Evolutionary conservation across 1,139 yeast genomes (phyloP), one percentile per base, ranked within the genome.

Genomic region (Pneumocystis sp.): DNA sequence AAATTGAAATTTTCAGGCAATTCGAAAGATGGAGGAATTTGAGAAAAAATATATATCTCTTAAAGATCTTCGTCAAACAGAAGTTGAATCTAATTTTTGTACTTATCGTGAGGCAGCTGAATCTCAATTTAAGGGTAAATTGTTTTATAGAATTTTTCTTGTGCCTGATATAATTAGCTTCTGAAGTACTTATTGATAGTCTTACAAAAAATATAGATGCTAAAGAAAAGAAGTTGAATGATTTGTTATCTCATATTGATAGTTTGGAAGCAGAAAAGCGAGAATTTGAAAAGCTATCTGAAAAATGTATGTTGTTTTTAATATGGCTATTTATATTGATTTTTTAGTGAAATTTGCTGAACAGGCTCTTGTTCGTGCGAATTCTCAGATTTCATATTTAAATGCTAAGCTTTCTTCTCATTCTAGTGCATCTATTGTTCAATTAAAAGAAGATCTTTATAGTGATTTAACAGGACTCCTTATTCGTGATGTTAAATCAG

Each of bases 401-500:
- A 40, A 40, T 15, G n/a, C 42, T 5, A 29, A 29, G 15, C n/a
- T 42, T 15, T 60, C 62, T 21, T 60, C 62, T 10, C 44, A 42
- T 12, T 40, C 62, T 60, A 42, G 25, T 6, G 31, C 31, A 15
- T 31, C 44, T 60, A 25, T 50, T 25, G 34, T 10, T 25, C 57
- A 60, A 42, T 60, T 63, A 37, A 65, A 65, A 61, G 67, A 65
- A 29, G 67, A 65, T 12, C 60, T 65, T 25, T 63, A 63, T 29
- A 64, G 63, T 31, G 67, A 65, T 61, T 21, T 65, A 62, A 63
- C 67, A 8, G 67, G 67, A 25, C 63, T 65, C 10, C 64, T 65
- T 29, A 65, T 65, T 56, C 59, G 63, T 44, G 62, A 65, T 35
- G 62, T 64, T 29, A 61, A 59, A 25, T 44, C 63, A 15, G 79